Evolutionary conservation across 2,329 filamentous ascomycete genomes (phyloP).

Genomic region (Camptophora hylomeconis): DNA sequence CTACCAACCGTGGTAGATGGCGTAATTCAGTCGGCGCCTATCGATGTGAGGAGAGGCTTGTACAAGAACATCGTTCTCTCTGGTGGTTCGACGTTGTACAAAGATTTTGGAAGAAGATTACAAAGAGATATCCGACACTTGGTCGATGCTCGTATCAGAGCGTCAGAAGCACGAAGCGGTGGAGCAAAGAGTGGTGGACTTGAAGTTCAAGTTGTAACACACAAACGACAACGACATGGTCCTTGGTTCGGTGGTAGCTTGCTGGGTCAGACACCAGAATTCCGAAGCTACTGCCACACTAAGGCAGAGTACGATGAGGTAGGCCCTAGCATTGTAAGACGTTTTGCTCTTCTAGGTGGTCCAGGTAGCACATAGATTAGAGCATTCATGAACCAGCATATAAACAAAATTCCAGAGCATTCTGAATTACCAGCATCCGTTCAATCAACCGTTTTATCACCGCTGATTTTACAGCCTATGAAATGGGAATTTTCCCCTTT

Average conservation of each 20-base stretch:
- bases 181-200: constrained; percentile 86
- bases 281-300: constrained; percentile 96
- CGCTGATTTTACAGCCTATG: too few relatives aligned
- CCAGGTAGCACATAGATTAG: constrained; percentile 48
- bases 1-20: constrained; percentile 88
- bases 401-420: neutral
- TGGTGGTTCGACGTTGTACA: constrained; percentile 93
- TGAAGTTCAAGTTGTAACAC: constrained; percentile 92
- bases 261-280: constrained; percentile 93
- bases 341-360: constrained; percentile 86
- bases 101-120: constrained; percentile 90
- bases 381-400: neutral
- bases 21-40: constrained; percentile 94
- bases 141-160: constrained; percentile 83
- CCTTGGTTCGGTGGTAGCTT: constrained; percentile 98
- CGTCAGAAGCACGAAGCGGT: constrained; percentile 81
- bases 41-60: constrained; percentile 87
- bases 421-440: neutral
- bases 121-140: constrained; percentile 95
- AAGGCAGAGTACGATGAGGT: constrained; percentile 86
- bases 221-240: constrained; percentile 93
- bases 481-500: too few relatives aligned
- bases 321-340: constrained; percentile 84
- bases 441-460: too few relatives aligned
- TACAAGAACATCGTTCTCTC: constrained; percentile 99